Base-by-base conservation (phyloP, 768 basidiomycete genomes). In the Mrakia frigida region DNA sequence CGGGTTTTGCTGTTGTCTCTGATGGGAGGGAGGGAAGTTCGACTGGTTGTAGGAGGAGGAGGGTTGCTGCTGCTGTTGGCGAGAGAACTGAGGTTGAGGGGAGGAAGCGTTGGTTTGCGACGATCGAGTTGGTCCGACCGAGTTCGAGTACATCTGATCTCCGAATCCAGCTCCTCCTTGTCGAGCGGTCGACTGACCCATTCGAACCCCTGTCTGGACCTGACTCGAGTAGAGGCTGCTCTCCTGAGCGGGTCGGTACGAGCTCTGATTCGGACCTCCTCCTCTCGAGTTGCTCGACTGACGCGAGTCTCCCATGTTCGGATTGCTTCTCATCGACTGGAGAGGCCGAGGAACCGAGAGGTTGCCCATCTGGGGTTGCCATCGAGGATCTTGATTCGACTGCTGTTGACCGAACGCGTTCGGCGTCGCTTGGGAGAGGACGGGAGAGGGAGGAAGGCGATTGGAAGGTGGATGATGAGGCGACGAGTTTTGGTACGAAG, bases 321-420 rank as follows among this genome's bases (percentile, higher is more conserved):
- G 74, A 69, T 75, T 75, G 56, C 74, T 75, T 23, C 74, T 35
- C 74, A 70, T 70, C 68, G 53, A 11, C 43, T 75, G 74, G 16
- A 75, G 65, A 23, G 70, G 35, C 3, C 70, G 53, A 39, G 70
- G 70, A 18, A 39, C 14, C 10, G 50, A 9, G 21, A 72, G 53
- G 1, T 21, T 6, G 1, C 46, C n/a, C 6, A 35, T 6, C 6
- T 50, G 70, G n/a, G 35, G 52, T 35, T 52, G 52, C 35, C 50
- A 28, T 9, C 52, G 18, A 5, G 35, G 31, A 4, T 72, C 53
- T n/a, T 68, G 74, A 18, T 33, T 65, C 53, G 31, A 41, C 31
- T 46, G 61, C 43, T 41, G 69, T 31, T 9, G 41, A n/a, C 50
- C 60, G 73, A 60, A 69, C 35, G 69, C 50, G 52, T 69, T 61